Evolutionary conservation across 352 stramenopile species (phyloP).

Genomic region (Achlya hypogyna): DNA sequence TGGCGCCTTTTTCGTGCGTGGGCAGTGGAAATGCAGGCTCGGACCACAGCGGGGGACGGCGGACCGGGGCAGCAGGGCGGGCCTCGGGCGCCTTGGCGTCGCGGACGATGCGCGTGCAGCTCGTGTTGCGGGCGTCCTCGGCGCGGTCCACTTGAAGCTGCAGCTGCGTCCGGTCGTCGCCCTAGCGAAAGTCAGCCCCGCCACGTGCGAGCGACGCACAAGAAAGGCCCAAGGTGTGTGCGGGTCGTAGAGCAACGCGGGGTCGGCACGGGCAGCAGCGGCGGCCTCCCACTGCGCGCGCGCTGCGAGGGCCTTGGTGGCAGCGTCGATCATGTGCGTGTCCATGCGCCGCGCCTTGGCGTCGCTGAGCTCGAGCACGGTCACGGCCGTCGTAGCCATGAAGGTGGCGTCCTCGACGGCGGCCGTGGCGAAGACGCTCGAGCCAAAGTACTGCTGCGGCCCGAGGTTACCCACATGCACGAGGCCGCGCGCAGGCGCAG

Average conservation of each 20-base stretch:
- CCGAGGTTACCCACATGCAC: conserved; percentile 3
- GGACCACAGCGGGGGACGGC: not conserved
- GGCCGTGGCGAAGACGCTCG: not conserved
- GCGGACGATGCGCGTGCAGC: not conserved
- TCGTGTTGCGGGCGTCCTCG: not conserved
- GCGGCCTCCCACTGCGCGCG: not conserved
- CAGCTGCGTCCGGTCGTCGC: not conserved
- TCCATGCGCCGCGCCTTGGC: conserved; percentile 1
- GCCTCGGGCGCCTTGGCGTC: not conserved
- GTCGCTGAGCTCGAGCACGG: conserved; percentile 1
- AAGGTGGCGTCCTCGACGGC: not conserved
- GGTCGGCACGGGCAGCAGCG: not conserved
- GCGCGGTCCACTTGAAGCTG: not conserved
- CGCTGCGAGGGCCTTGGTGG: not conserved
- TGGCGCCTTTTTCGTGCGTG: not conserved
- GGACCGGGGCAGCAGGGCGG: no score
- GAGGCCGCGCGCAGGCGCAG: not conserved
- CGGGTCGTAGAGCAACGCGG: not conserved
- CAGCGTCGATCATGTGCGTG: not conserved
- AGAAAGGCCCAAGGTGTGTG: not conserved
- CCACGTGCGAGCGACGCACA: not conserved
- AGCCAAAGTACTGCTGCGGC: conserved; percentile 8
- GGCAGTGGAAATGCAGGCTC: not conserved
- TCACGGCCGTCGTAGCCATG: conserved; percentile 10
- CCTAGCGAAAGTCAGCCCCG: not conserved